Evolutionary conservation across 1,284 basidiomycete genomes (phyloP).

Genomic region (Kwoniella shivajii): DNA sequence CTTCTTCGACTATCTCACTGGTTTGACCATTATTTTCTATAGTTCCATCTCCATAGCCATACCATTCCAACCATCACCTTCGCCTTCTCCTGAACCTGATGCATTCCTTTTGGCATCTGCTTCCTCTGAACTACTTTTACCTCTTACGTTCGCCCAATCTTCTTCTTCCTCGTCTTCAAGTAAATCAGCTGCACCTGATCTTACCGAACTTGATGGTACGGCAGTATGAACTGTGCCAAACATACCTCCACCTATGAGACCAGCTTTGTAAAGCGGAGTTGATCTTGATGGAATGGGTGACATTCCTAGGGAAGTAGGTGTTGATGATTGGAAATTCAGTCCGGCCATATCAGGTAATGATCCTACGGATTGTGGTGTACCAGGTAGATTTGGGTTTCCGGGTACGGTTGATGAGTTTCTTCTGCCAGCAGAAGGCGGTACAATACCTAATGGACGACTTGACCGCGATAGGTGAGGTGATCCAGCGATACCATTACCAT

Average conservation of each 20-base stretch:
- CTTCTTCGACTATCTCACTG: too few relatives aligned
- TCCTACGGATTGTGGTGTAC: conserved; percentile 36
- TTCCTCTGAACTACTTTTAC: conserved; percentile 34
- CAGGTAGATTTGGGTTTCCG: conserved; percentile 21
- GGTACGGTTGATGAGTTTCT: conserved; percentile 19
- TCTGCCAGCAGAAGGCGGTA: conserved; percentile 1
- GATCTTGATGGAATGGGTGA: conserved; percentile 35
- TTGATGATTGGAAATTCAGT: conserved; percentile 39
- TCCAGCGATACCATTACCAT: neutral
- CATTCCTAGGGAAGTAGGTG: conserved; percentile 7
- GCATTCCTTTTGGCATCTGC: conserved; percentile 32
- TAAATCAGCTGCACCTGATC: conserved; percentile 34
- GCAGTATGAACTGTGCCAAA: conserved; percentile 40
- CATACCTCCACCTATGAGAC: conserved; percentile 49
- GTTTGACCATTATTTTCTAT: too few relatives aligned
- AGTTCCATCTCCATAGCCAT: conserved; percentile 45
- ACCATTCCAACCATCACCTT: conserved; percentile 32
- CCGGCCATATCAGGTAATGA: conserved; percentile 46
- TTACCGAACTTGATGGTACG: conserved; percentile 35
- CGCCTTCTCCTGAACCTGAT: conserved; percentile 20
- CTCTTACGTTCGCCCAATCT: conserved; percentile 11
- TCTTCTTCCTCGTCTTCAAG: conserved; percentile 39
- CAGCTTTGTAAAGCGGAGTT: conserved; percentile 25
- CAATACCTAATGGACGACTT: conserved; percentile 23
- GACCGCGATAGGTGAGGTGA: conserved; percentile 9